A percentile compares a stretch with the other conserved stretches of the same genome.
Evolutionary conservation across 768 basidiomycete genomes (phyloP).

Genomic region (Punctularia strigosozonata): DNA sequence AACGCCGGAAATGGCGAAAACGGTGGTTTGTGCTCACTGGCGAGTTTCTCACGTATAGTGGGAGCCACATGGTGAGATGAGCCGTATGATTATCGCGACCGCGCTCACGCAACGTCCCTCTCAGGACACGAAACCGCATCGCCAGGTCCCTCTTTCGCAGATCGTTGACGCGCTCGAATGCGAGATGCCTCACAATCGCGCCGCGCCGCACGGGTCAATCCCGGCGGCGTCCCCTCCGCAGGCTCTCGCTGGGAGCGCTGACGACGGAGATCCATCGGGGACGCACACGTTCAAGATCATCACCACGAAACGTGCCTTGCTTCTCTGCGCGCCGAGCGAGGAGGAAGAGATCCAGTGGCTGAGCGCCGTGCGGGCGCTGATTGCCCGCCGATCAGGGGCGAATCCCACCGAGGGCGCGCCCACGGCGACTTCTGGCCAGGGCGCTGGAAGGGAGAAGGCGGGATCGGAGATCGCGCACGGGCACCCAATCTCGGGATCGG

Average conservation of each 20-base stretch:
- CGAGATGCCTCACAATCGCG: constrained; percentile 31
- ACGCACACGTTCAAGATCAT: constrained; percentile 88
- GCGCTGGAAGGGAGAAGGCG: too few species aligned
- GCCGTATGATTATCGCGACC: constrained; percentile 7
- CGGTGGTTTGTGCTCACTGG: constrained; percentile 93
- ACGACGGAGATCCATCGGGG: constrained; percentile 33
- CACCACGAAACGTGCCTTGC: constrained; percentile 80
- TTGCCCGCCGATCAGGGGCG: constrained; percentile 50
- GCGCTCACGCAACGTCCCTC: constrained; percentile 2
- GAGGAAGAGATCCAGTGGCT: constrained; percentile 99
- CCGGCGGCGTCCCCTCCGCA: constrained; percentile 24
- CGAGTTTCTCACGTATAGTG: constrained; percentile 78
- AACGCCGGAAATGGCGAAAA: constrained; percentile 92
- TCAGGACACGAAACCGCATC: constrained; percentile 84
- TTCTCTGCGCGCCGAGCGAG: constrained; percentile 90
- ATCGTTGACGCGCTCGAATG: constrained; percentile 91
- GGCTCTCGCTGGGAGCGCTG: constrained; percentile 12
- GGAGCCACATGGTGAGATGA: constrained; percentile 84
- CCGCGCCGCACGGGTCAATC: constrained; percentile 19
- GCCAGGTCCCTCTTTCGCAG: constrained; percentile 72
- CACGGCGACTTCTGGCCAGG: too few species aligned
- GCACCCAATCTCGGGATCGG: too few species aligned
- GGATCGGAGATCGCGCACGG: too few species aligned
- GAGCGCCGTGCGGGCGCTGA: constrained; percentile 85
- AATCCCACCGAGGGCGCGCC: too few species aligned